Evolutionary conservation across 2,329 filamentous ascomycete species (phyloP).

Genomic region (Colletotrichum gloeosporioides): DNA sequence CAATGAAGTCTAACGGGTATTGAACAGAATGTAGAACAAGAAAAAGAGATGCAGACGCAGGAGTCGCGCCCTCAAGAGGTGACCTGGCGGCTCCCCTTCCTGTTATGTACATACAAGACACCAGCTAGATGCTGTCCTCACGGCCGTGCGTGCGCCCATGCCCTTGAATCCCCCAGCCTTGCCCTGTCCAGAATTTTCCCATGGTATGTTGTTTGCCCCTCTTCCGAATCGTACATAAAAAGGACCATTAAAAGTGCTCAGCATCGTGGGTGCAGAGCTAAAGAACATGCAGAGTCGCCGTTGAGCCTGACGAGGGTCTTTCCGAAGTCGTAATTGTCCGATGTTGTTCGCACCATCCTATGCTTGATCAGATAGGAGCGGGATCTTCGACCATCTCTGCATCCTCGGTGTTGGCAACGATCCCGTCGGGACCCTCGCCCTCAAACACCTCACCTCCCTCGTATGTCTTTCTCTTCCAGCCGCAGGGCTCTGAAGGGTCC

Average conservation of each 20-base stretch:
- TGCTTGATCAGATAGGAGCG: background rate
- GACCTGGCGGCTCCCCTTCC: background rate
- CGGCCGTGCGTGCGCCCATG: slow-evolving; percentile 19
- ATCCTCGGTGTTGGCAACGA: slow-evolving; percentile 44
- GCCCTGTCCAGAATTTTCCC: background rate
- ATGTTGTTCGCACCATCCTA: background rate
- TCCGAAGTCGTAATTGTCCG: background rate
- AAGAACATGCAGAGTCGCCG: background rate
- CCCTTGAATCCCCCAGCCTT: slow-evolving; percentile 20
- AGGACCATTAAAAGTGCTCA: background rate
- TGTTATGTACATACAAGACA: slow-evolving; percentile 17
- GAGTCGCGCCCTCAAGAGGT: background rate
- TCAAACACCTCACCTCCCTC: slow-evolving; percentile 58
- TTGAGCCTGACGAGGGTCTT: background rate
- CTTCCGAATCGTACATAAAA: background rate
- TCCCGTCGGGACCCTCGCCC: slow-evolving; percentile 60
- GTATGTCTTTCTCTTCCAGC: slow-evolving; percentile 69
- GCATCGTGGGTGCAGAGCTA: background rate
- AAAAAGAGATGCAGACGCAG: background rate
- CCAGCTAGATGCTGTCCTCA: slow-evolving; percentile 19
- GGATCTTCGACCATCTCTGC: slow-evolving; percentile 44
- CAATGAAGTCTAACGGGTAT: background rate
- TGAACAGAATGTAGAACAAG: background rate
- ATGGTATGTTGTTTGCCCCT: background rate
- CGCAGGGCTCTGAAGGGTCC: slow-evolving; percentile 61